phyloP scores from a whole-genome alignment of 2,329 filamentous ascomycete species.

The Fusarium chlamydosporum region DNA sequence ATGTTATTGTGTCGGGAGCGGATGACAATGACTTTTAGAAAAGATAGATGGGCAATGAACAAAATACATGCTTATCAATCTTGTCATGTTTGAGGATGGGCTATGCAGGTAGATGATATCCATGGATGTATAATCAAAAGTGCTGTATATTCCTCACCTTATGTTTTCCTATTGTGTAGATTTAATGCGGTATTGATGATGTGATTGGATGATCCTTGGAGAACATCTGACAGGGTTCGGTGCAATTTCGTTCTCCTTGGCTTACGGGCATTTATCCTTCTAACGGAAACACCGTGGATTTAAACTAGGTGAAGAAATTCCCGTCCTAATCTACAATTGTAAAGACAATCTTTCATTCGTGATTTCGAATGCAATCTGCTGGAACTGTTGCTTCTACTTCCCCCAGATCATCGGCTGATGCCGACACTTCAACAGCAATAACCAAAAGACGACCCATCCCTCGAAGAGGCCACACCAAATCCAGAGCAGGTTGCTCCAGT shows the following conservation, averaged over 20 bases:
- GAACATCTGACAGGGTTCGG: conserved; percentile 22
- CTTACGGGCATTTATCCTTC: conserved; percentile 14
- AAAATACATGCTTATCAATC: conserved; percentile 42
- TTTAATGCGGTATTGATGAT: background rate
- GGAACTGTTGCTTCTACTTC: conserved; percentile 11
- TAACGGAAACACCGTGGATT: background rate
- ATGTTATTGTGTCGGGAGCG: conserved; percentile 90
- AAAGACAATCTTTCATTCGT: too few species aligned
- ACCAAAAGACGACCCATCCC: conserved; percentile 52
- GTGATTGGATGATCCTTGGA: conserved; percentile 24
- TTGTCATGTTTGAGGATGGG: conserved; percentile 44
- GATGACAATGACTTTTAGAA: conserved; percentile 88
- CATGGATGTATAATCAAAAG: conserved; percentile 41
- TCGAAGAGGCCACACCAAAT: conserved; percentile 56
- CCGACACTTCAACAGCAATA: conserved; percentile 2
- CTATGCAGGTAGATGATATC: conserved; percentile 43
- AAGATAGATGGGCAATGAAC: conserved; percentile 44
- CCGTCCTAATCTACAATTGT: background rate
- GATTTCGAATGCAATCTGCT: background rate
- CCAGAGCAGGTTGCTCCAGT: conserved; percentile 52
- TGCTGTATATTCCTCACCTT: conserved; percentile 19
- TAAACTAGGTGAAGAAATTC: background rate
- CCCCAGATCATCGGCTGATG: background rate
- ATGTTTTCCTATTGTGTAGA: background rate
- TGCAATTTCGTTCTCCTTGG: conserved; percentile 24